Percentiles rank a stretch among this genome's conserved stretches.
Evolutionary conservation across 2,329 filamentous ascomycete species (phyloP).

Genomic region (Xylaria hypoxylon): DNA sequence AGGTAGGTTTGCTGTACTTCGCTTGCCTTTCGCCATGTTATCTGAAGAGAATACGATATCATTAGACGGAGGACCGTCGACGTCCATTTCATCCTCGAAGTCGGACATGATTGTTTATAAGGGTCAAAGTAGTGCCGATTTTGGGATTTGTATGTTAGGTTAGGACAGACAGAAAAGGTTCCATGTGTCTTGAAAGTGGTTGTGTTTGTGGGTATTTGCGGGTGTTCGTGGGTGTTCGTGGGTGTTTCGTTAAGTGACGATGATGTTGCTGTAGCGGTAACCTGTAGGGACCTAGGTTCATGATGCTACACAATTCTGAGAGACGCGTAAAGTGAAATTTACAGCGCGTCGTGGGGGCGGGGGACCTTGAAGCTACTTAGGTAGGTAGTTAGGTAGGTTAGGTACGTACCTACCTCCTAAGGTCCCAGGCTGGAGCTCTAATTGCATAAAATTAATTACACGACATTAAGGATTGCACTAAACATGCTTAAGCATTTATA

Average conservation of each 20-base stretch:
- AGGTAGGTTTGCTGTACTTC: constrained; percentile 90
- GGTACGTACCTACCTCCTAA: no score
- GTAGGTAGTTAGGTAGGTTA: no score
- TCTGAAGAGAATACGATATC: constrained; percentile 78
- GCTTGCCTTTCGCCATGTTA: constrained; percentile 84
- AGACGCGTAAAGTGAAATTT: constrained; percentile 50
- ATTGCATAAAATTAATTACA: background rate
- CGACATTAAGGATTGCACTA: no score
- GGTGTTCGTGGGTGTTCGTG: no score
- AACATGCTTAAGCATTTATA: background rate
- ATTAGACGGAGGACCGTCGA: constrained; percentile 63
- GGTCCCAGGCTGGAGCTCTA: no score
- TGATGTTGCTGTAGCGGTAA: background rate
- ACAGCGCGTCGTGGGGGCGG: constrained; percentile 42
- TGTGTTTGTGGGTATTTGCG: background rate
- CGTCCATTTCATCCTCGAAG: constrained; percentile 71
- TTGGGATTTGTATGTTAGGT: background rate
- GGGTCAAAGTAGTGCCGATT: constrained; percentile 31
- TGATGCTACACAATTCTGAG: background rate
- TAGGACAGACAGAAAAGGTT: constrained; percentile 30
- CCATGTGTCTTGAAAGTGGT: background rate
- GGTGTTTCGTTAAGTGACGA: background rate
- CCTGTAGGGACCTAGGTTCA: background rate
- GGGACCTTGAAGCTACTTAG: background rate
- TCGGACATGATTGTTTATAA: constrained; percentile 63